Base-by-base conservation (phyloP, 2,329 filamentous ascomycete genomes). In the Hymenoscyphus albidus region DNA sequence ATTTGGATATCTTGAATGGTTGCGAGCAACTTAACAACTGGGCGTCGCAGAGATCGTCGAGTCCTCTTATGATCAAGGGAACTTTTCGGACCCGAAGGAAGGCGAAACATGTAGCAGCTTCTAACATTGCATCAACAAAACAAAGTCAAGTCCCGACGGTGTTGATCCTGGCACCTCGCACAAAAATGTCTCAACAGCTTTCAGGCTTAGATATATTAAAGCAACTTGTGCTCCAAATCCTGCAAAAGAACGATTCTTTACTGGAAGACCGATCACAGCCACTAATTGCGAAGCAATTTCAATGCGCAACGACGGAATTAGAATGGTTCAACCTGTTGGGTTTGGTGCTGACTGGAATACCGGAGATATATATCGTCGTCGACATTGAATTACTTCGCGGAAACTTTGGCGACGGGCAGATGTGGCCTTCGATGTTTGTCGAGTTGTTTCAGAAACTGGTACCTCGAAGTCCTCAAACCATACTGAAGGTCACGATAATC, bases 281-380 rank as follows among this genome's bases (percentile, higher is more conserved):
- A 1, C 16, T 63, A n/a, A 64, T 40, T 5, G 54, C 55, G 6
- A 35, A 22, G 12, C 16, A 57, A 14, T 63, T 66, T 18, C 48
- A 63, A 55, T 42, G 60, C n/a, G 67, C 64, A 3, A 58, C n/a
- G 16, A 64, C 42, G 6, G 67, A 68, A 48, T 18, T 27, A n/a
- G 64, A 66, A 6, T 68, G 67, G 62, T 63, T 66, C 22, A 40
- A 58, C 14, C 27, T 27, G 27, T 27, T 27, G 27, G 27, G 1
- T 27, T 27, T 27, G 27, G 27, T 27, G 27, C 27, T 27, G 27
- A 27, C 27, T 27, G 27, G 27, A 27, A 27, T 27, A 27, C 27
- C 27, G 27, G 27, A 27, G 27, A 27, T 27, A 27, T 27, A 27
- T 27, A 27, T 27, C 27, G 27, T 27, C 27, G 2, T 27, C 27